These are phyloP conservation scores for Helianthus annuus DNA, from an alignment of 129 eudicot species.

Conservation along the genomic window DNA sequence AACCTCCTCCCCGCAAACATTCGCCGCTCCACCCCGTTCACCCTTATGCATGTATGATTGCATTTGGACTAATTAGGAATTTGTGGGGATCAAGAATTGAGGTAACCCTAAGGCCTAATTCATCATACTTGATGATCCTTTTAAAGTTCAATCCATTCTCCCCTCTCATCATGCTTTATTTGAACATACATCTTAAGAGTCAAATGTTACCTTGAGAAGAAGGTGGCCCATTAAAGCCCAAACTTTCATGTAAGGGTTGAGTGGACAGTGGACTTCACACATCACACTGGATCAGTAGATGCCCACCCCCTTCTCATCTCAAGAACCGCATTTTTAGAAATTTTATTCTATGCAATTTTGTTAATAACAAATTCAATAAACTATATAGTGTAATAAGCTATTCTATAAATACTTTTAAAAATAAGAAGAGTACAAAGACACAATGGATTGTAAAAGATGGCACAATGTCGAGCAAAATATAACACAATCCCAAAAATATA, in stretches of 20 bases:
- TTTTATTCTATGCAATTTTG: background rate
- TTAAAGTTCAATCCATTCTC: background rate
- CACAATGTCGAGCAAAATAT: too few species aligned
- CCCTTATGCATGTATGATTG: slow-evolving; percentile 32
- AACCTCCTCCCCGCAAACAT: too few species aligned
- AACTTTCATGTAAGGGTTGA: slow-evolving; percentile 16
- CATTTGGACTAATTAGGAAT: too few species aligned
- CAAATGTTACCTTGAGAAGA: slow-evolving; percentile 28
- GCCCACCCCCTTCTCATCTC: slow-evolving; percentile 19
- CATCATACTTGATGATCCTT: too few species aligned
- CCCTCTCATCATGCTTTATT: slow-evolving; percentile 33
- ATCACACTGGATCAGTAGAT: background rate
- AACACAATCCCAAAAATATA: too few species aligned
- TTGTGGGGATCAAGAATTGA: slow-evolving; percentile 27
- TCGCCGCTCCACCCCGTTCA: too few species aligned
- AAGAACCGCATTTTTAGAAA: slow-evolving; percentile 6
- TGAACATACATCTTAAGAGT: slow-evolving; percentile 28
- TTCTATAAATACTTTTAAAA: too few species aligned
- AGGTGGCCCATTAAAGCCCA: slow-evolving; percentile 37
- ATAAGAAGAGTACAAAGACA: too few species aligned
- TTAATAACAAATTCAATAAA: too few species aligned
- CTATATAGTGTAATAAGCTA: too few species aligned
- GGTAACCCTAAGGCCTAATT: slow-evolving; percentile 15
- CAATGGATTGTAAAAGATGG: too few species aligned
- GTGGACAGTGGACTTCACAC: slow-evolving; percentile 2